phyloP scores from a whole-genome alignment of 164 flowering plant species.

The Nymphaea thermarum region DNA sequence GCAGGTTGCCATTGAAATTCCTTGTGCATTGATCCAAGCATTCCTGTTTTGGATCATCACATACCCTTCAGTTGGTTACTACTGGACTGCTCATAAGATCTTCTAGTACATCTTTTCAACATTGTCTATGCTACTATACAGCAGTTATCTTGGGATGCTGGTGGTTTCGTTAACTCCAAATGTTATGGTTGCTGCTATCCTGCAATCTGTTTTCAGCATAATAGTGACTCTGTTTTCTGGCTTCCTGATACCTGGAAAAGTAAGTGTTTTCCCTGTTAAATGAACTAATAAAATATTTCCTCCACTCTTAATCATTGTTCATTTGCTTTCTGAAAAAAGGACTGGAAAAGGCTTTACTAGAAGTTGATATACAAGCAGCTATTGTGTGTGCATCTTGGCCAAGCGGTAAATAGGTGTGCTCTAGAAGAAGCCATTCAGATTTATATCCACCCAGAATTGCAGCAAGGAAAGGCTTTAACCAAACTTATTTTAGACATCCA shows the following conservation, averaged over 20 bases:
- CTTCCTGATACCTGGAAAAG: slow-evolving; percentile 35
- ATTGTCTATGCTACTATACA: slow-evolving; percentile 24
- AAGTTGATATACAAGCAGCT: no score
- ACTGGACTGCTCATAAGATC: slow-evolving; percentile 22
- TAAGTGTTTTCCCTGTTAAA: slow-evolving; percentile 6
- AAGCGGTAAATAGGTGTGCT: no score
- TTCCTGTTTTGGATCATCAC: slow-evolving; percentile 20
- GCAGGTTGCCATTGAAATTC: slow-evolving; percentile 31
- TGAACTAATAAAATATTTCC: no score
- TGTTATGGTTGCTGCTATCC: slow-evolving; percentile 23
- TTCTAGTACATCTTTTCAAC: slow-evolving; percentile 27
- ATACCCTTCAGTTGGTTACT: slow-evolving; percentile 28
- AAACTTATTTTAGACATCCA: no score
- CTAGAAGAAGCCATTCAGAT: no score
- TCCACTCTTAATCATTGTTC: no score
- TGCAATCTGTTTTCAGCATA: slow-evolving; percentile 22
- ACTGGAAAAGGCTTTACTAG: no score
- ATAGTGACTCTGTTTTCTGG: slow-evolving; percentile 36
- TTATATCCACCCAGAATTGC: no score
- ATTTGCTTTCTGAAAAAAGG: not conserved
- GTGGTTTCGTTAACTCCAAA: slow-evolving; percentile 23
- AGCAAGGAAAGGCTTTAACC: no score
- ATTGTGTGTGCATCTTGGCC: no score
- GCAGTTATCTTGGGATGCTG: slow-evolving; percentile 29
- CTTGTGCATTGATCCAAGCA: slow-evolving; percentile 18